These are phyloP conservation scores for barley (Hordeum vulgare) DNA, from an alignment of 176 grass and related monocot genomes.

Conservation along the genomic window MorexV3_pseudomolecules_assembly NC_058521.1:7767252-7767751, in stretches of 20 bases:
- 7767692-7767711: no score
- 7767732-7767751: no score
- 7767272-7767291: background rate
- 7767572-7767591: no score
- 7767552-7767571: no score
- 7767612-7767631: no score
- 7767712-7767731: no score
- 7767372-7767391: background rate
- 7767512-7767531: no score
- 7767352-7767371: constrained; percentile 2
- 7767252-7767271: constrained; percentile 29
- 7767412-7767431: background rate
- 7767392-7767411: background rate
- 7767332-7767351: background rate
- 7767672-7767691: no score
- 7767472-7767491: background rate
- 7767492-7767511: background rate
- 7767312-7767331: constrained; percentile 1
- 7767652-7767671: no score
- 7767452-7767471: background rate
- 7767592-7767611: no score
- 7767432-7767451: background rate
- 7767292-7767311: background rate
- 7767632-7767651: no score
- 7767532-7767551: no score